Conservation (phyloP, 139 green algal species). For the Tetraselmis chui region DNA sequence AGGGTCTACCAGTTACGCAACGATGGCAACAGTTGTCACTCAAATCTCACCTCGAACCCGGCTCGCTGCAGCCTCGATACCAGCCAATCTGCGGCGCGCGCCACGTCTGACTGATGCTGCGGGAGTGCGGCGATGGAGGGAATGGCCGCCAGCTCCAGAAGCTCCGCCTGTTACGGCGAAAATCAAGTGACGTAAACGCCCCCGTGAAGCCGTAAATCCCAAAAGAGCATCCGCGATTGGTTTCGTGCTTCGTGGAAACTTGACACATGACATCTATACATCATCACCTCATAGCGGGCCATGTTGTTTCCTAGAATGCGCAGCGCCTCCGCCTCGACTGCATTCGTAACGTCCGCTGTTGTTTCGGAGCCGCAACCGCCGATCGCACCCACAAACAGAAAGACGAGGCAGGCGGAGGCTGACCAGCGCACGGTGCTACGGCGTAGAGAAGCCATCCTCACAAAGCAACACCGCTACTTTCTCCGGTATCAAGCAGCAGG, state of each 20-base stretch:
- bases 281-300: background rate
- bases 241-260: background rate
- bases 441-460: too few species aligned
- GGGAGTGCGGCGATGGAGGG: slow-evolving; percentile 37
- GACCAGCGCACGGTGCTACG: too few species aligned
- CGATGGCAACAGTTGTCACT: too few species aligned
- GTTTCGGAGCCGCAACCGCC: too few species aligned
- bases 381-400: too few species aligned
- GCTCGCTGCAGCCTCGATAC: slow-evolving; percentile 16
- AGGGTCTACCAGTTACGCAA: too few species aligned
- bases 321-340: background rate
- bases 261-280: too few species aligned
- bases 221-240: background rate
- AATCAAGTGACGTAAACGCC: background rate
- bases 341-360: too few species aligned
- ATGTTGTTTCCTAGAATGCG: background rate
- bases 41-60: slow-evolving; percentile 34
- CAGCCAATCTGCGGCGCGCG: slow-evolving; percentile 33
- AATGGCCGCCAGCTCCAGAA: slow-evolving; percentile 31
- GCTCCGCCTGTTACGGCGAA: slow-evolving; percentile 7
- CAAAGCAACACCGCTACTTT: too few species aligned
- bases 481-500: too few species aligned
- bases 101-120: slow-evolving; percentile 23
- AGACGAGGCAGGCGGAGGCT: too few species aligned
- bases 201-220: background rate